Base-by-base conservation (phyloP, 2,329 filamentous ascomycete species). In the Thermoascus crustaceus region DNA sequence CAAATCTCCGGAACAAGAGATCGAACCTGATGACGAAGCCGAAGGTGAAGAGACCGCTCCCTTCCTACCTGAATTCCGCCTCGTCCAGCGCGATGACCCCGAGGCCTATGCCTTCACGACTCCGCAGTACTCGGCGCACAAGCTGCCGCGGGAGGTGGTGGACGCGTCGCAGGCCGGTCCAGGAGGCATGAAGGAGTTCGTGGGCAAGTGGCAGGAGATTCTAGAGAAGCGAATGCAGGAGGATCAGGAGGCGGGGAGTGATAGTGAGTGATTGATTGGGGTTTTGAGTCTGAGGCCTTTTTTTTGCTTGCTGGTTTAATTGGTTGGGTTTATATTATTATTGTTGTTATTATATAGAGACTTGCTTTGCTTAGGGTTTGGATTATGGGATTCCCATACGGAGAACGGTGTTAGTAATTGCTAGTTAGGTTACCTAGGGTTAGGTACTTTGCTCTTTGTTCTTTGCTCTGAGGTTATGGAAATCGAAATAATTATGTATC, bases 91-190 rank as follows among this genome's bases (percentile, higher is more conserved):
- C 55, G 82, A 89, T 44, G 89, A 96, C 46, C 86, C 88, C 0
- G 84, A 89, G 41, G 88, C 88, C 1, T 91, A 86, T 55, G 83
- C 82, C 48, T 93, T 95, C 55, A 79, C 76, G 45, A 82, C 84
- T 4, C 76, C 86, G 1, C 84, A 89, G 52, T 96, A 94, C 60
- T 94, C 87, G 42, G 89, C 91, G 3, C 89, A 96, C 56, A 98
- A 96, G 63, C 66, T 98, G 48, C 91, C 91, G 1, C 87, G 81
- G 58, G 91, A 98, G 49, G 86, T 96, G 2, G 88, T 95, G 2
- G 76, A 80, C 52, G 77, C 76, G 2, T 74, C 72, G 19, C 63
- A 69, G 13, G 73, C 73, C 1, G 82, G 83, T 3, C 77, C 84
- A 37, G 84, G 82, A 3, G 82, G 82, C 0, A 72, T 96, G 66